Conservation (phyloP, 2,329 filamentous ascomycete species). For the Trichoderma sp. region DNA sequence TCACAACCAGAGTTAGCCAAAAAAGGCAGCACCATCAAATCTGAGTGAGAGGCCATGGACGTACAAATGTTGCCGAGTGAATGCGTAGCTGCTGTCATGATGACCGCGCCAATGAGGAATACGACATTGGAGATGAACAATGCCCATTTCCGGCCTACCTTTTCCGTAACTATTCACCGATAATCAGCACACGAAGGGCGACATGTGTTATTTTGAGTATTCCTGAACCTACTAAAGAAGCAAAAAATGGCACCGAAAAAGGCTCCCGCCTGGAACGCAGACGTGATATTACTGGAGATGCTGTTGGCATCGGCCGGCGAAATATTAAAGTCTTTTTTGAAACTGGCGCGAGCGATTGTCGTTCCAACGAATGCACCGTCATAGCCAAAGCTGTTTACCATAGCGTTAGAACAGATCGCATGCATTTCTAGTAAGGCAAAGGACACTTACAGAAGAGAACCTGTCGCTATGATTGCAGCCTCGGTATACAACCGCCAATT, state of each 20-base stretch:
- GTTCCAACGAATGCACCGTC: constrained; percentile 57
- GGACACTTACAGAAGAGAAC: constrained; percentile 40
- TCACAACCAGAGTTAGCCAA: background rate
- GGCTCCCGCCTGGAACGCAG: constrained; percentile 51
- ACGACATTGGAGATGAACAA: constrained; percentile 46
- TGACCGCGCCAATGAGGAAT: constrained; percentile 47
- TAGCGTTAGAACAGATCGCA: background rate
- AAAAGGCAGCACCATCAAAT: fast-evolving
- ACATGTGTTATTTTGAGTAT: background rate
- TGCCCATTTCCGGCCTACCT: constrained; percentile 52
- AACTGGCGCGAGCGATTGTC: constrained; percentile 51
- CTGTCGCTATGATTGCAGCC: constrained; percentile 50
- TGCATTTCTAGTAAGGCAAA: fast-evolving
- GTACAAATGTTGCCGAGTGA: constrained; percentile 47
- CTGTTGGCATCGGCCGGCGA: constrained; percentile 31
- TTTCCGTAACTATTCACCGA: constrained; percentile 42
- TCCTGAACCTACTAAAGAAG: constrained; percentile 37
- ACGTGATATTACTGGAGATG: constrained; percentile 48
- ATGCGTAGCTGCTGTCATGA: constrained; percentile 44
- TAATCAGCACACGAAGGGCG: background rate
- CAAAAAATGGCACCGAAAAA: constrained; percentile 55
- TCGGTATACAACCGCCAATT: constrained; percentile 53
- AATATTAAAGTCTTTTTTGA: constrained; percentile 45
- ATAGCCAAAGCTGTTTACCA: constrained; percentile 48
- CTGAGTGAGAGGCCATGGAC: background rate